Evolutionary conservation across 768 basidiomycete genomes (phyloP).

Genomic region (Tephrocybe sp.): DNA sequence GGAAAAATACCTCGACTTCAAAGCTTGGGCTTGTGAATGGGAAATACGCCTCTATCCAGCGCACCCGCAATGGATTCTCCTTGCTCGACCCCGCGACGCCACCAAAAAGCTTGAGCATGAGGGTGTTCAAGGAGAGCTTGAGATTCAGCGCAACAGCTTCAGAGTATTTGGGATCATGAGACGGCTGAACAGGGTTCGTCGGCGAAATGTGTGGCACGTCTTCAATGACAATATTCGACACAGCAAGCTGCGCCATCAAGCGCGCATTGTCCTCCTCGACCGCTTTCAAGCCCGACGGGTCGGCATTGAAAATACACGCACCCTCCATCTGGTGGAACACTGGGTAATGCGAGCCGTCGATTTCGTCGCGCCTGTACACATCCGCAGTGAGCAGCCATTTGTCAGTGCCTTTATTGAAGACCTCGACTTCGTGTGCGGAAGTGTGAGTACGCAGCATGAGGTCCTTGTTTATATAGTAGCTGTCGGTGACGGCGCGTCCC

Average conservation of each 20-base stretch:
- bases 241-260: conserved; percentile 56
- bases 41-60: conserved; percentile 98
- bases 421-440: conserved; percentile 96
- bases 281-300: conserved; percentile 53
- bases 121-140: conserved; percentile 84
- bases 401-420: conserved; percentile 71
- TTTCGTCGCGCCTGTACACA: conserved; percentile 97
- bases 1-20: conserved; percentile 96
- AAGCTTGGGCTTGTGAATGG: conserved; percentile 98
- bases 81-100: conserved; percentile 44
- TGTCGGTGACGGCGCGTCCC: conserved; percentile 85
- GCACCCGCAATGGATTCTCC: conserved; percentile 75
- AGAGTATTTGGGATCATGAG: conserved; percentile 73
- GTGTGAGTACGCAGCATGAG: conserved; percentile 97
- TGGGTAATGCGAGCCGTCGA: conserved; percentile 94
- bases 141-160: conserved; percentile 79
- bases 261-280: conserved; percentile 70
- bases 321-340: conserved; percentile 99
- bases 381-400: conserved; percentile 93
- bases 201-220: conserved; percentile 74
- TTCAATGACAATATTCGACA: conserved; percentile 80
- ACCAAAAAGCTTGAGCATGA: conserved; percentile 83
- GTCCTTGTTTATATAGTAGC: conserved; percentile 90
- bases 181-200: conserved; percentile 77
- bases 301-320: conserved; percentile 71